Base-by-base conservation (phyloP, 2,329 filamentous ascomycete genomes). In the Alternaria triticina region DNA sequence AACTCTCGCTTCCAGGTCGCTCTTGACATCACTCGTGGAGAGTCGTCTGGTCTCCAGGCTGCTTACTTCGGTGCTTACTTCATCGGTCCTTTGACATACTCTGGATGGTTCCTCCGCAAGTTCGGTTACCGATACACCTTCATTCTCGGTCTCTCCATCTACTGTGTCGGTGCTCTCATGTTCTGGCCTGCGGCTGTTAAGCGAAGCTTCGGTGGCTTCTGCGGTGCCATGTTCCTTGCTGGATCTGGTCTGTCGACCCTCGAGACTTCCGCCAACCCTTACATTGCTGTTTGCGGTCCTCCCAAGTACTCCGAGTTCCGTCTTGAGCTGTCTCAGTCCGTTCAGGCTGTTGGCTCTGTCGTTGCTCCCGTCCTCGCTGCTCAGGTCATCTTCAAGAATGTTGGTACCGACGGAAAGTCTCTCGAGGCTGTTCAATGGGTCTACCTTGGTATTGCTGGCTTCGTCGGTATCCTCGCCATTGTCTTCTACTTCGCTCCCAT, bases 111-210 rank as follows among this genome's bases (percentile, higher is more conserved):
- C 65, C 83, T 96, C 8, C 87, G 91, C 20, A 86, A 87, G 61
- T 92, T 90, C 54, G 93, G 93, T 4, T 96, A 93, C 81, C 91
- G 93, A 69, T 88, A 88, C 45, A 93, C 91, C 0, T 94, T 96
- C 70, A 94, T 96, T 63, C 84, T 90, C 27, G 92, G 91, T 40
- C 83, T 94, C 7, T 84, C 81, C 61, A 84, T 93, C 47, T 92
- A 93, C 77, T 86, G 84, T 63, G 86, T 89, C 70, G 85, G 86
- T 67, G 92, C 91, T 36, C 88, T 95, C 67, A 93, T 94, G 81
- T 94, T 95, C 81, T 96, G 92, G 92, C 92, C 92, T 0, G 91
- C 90, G 2, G 91, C 90, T 8, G 87, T 94, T 10, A 86, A 93
- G 62, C 85, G 86, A 47, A 91, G 88, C 15, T 94, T 94, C 73